Percentiles rank a stretch among this genome's conserved stretches.
phyloP scores from a whole-genome alignment of 2,329 filamentous ascomycete genomes.

The Blastomyces emzantsi region DNA sequence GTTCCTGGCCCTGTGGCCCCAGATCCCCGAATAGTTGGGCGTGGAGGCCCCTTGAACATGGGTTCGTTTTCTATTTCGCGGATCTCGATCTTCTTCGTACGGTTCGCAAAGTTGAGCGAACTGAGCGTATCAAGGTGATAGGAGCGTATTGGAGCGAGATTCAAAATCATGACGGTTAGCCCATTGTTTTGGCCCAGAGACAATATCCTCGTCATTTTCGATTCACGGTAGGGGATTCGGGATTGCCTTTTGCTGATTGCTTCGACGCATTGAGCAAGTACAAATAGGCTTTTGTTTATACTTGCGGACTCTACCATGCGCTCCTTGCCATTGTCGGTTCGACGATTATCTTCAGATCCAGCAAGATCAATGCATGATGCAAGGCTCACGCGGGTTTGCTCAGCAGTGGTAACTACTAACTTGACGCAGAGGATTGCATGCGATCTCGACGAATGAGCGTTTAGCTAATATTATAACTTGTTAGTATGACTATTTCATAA shows the following conservation, averaged over 20 bases:
- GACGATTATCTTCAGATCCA: conserved; percentile 88
- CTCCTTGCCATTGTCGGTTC: conserved; percentile 90
- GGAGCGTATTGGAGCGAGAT: conserved; percentile 79
- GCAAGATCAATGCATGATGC: conserved; percentile 92
- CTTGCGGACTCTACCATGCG: conserved; percentile 88
- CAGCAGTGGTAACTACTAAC: conserved; percentile 63
- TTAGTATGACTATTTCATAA: conserved; percentile 14
- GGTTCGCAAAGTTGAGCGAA: conserved; percentile 88
- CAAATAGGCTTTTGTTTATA: conserved; percentile 96
- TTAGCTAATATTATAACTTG: conserved; percentile 46
- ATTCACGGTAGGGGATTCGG: conserved; percentile 86
- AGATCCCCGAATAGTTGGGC: conserved; percentile 36
- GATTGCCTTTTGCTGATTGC: conserved; percentile 69
- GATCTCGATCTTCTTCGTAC: conserved; percentile 93
- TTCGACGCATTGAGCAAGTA: conserved; percentile 89
- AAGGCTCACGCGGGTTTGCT: conserved; percentile 64
- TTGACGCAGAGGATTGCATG: conserved; percentile 90
- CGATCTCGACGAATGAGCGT: conserved; percentile 80
- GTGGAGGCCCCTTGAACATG: conserved; percentile 67
- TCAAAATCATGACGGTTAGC: conserved; percentile 92
- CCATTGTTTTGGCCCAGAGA: conserved; percentile 91
- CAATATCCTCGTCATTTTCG: conserved; percentile 93
- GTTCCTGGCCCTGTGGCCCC: conserved; percentile 37
- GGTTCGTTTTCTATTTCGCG: conserved; percentile 94
- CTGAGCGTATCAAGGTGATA: conserved; percentile 92